A percentile compares a stretch with the other conserved stretches of the same genome.
phyloP scores from a whole-genome alignment of 75 land plant species.

The Cryptomeria japonica region DNA sequence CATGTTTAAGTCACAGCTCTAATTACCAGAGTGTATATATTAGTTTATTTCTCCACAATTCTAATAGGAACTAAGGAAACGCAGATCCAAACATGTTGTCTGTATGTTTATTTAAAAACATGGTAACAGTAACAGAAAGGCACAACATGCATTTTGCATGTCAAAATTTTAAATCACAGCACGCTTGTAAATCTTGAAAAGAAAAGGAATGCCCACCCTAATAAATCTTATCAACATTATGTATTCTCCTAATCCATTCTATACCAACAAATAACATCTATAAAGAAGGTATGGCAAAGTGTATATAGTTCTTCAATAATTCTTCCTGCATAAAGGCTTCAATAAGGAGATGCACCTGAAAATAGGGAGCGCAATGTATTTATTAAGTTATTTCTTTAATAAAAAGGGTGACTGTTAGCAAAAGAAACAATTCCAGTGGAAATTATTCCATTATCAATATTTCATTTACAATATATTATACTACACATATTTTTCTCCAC shows the following conservation, averaged over 20 bases:
- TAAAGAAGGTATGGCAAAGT: not conserved
- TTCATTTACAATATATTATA: not conserved
- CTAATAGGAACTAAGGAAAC: not conserved
- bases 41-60: conserved; percentile 6
- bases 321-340: not conserved
- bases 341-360: not conserved
- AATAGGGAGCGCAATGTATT: not conserved
- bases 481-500: not conserved
- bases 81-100: not conserved
- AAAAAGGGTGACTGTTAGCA: not conserved
- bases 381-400: not conserved
- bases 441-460: not conserved
- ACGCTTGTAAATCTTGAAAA: not conserved
- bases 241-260: not conserved
- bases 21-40: not conserved
- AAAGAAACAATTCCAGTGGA: not conserved
- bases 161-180: not conserved
- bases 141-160: not conserved
- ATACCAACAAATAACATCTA: not conserved
- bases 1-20: too few species aligned
- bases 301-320: not conserved
- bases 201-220: not conserved
- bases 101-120: not conserved
- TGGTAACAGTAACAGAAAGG: not conserved
- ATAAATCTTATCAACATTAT: not conserved